Conservation (phyloP, 2,329 filamentous ascomycete genomes). For the Colletotrichum tabaci region DNA sequence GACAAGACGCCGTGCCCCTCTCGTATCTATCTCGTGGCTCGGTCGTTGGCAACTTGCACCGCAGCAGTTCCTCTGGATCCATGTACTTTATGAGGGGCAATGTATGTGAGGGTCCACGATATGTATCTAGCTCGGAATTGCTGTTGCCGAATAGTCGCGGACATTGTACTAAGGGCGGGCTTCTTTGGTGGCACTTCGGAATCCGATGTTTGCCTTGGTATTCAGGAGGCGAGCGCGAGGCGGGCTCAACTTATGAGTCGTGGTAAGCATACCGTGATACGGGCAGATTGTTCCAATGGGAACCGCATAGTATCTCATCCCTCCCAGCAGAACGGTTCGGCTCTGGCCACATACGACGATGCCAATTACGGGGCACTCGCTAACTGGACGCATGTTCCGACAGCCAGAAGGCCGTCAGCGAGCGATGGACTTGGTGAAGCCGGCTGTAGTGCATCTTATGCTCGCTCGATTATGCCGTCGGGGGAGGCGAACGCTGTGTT, state of each 20-base stretch:
- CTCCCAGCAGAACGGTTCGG: slow-evolving; percentile 26
- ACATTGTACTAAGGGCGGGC: neutral
- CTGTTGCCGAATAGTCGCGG: slow-evolving; percentile 3
- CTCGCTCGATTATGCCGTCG: slow-evolving; percentile 14
- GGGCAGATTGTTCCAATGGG: neutral
- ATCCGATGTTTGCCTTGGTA: neutral
- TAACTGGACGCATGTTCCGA: slow-evolving; percentile 12
- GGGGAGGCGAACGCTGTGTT: slow-evolving; percentile 20
- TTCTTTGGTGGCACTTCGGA: neutral
- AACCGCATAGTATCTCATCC: neutral
- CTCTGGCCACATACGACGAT: slow-evolving; percentile 24
- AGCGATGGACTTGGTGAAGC: slow-evolving; percentile 14
- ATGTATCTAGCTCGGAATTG: neutral
- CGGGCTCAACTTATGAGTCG: neutral
- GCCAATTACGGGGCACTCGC: slow-evolving; percentile 13
- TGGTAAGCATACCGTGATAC: neutral
- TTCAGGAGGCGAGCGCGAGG: neutral
- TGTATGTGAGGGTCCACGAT: neutral
- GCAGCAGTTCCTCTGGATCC: neutral
- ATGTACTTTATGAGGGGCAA: neutral
- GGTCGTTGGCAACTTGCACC: neutral
- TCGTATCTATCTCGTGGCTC: neutral
- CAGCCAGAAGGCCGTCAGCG: neutral
- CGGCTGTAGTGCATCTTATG: slow-evolving; percentile 6
- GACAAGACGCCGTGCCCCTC: neutral